Evolutionary conservation across 352 stramenopile genomes (phyloP).

Genomic region (Phytophthora litchii): DNA sequence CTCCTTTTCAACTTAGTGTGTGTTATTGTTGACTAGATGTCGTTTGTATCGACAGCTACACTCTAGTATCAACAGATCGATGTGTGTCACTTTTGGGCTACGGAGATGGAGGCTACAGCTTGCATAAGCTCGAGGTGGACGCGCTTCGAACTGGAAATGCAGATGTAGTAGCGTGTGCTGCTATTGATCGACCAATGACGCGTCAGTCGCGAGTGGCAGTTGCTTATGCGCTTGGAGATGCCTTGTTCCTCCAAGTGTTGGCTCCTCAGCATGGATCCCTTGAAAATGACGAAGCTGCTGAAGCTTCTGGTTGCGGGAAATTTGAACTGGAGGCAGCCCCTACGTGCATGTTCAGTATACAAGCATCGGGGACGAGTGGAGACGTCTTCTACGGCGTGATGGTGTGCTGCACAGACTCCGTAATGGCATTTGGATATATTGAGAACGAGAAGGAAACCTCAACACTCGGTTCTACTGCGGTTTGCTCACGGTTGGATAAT

Average conservation of each 20-base stretch:
- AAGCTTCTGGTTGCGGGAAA: slow-evolving; percentile 26
- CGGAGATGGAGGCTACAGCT: slow-evolving; percentile 38
- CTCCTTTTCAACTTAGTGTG: not conserved
- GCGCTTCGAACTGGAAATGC: slow-evolving; percentile 27
- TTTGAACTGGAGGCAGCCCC: slow-evolving; percentile 69
- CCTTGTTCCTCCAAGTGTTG: slow-evolving; percentile 41
- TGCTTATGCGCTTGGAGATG: slow-evolving; percentile 50
- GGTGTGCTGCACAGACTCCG: slow-evolving; percentile 58
- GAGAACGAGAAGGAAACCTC: slow-evolving; percentile 33
- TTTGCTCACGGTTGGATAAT: slow-evolving; percentile 54
- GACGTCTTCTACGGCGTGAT: slow-evolving; percentile 66
- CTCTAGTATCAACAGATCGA: slow-evolving; percentile 74
- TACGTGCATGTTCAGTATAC: slow-evolving; percentile 54
- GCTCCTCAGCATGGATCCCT: slow-evolving; percentile 9
- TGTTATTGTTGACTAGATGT: not conserved
- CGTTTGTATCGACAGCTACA: slow-evolving; percentile 38
- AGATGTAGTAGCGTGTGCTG: slow-evolving; percentile 51
- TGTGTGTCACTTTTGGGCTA: slow-evolving; percentile 54
- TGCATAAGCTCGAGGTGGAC: slow-evolving; percentile 45
- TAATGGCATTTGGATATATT: slow-evolving; percentile 70
- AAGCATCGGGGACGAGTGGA: slow-evolving; percentile 31
- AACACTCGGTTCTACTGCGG: slow-evolving; percentile 3
- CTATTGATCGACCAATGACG: slow-evolving; percentile 44
- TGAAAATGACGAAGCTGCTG: slow-evolving; percentile 11
- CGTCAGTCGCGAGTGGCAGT: slow-evolving; percentile 47